phyloP scores from a whole-genome alignment of 2,329 filamentous ascomycete species.

The Phyllachora maydis region DNA sequence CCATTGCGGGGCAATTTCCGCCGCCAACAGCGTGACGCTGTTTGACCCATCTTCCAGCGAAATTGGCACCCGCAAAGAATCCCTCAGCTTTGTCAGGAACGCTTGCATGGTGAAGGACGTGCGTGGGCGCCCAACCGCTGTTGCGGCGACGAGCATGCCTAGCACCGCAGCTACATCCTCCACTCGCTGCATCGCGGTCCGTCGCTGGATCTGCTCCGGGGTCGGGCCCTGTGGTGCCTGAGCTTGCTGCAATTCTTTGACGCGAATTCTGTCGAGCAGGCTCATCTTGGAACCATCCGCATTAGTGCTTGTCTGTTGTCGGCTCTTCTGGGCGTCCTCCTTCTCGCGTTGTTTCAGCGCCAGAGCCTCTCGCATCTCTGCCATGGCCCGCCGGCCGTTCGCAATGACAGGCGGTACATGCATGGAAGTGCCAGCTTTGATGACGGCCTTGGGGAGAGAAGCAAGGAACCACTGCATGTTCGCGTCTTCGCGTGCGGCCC shows the following conservation, averaged over 20 bases:
- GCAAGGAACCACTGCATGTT: slow-evolving; percentile 27
- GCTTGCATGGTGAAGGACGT: slow-evolving; percentile 45
- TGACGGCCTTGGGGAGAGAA: slow-evolving; percentile 30
- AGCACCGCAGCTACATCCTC: slow-evolving; percentile 49
- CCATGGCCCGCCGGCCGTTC: slow-evolving; percentile 49
- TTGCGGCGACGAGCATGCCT: slow-evolving; percentile 40
- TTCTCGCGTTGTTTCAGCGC: slow-evolving; percentile 26
- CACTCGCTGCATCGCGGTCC: slow-evolving; percentile 43
- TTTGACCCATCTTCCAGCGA: slow-evolving; percentile 27
- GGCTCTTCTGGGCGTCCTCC: slow-evolving; percentile 12
- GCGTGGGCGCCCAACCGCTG: slow-evolving; percentile 26
- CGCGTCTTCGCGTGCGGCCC: slow-evolving; percentile 12
- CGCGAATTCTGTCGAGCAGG: slow-evolving; percentile 55
- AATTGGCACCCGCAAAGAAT: slow-evolving; percentile 39
- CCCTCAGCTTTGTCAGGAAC: slow-evolving; percentile 42
- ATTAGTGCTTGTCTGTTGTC: slow-evolving; percentile 17
- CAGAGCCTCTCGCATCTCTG: slow-evolving; percentile 45
- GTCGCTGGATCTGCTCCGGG: slow-evolving; percentile 34
- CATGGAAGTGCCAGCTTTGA: slow-evolving; percentile 27
- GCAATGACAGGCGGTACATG: slow-evolving; percentile 35
- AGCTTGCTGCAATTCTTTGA: slow-evolving; percentile 39
- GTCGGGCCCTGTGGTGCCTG: slow-evolving; percentile 22
- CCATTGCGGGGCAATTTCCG: slow-evolving; percentile 36
- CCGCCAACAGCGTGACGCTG: slow-evolving; percentile 28
- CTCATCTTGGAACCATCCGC: slow-evolving; percentile 33